Percentiles rank a stretch among this genome's conserved stretches.
phyloP scores from a whole-genome alignment of 345 rosid genomes.

The Populus ilicifolia region DNA sequence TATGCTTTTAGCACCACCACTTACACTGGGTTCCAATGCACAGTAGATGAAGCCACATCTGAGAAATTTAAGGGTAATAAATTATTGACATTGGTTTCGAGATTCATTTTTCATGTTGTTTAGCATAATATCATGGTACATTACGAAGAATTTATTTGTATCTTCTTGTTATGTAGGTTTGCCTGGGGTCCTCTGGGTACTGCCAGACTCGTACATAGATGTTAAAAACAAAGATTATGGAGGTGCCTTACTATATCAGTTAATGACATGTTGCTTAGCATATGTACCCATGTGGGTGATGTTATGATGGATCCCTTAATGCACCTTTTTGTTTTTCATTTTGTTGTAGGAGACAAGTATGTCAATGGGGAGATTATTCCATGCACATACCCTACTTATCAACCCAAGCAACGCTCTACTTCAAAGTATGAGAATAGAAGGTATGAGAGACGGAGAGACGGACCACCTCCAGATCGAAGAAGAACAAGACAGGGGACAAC shows the following conservation, averaged over 20 bases:
- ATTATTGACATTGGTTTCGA: too few relatives aligned
- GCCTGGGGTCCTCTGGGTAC: constrained; percentile 98
- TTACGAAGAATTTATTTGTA: neutral
- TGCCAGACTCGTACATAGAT: constrained; percentile 93
- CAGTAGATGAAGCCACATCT: constrained; percentile 33
- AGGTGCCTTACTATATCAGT: constrained; percentile 39
- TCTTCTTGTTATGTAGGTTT: constrained; percentile 49
- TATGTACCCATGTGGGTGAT: too few relatives aligned
- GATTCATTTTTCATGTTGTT: too few relatives aligned
- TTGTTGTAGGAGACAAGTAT: constrained; percentile 71
- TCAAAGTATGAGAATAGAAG: constrained; percentile 57
- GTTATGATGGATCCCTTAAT: neutral
- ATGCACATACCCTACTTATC: constrained; percentile 87
- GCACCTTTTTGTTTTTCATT: neutral
- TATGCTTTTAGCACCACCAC: constrained; percentile 86
- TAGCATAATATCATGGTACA: too few relatives aligned
- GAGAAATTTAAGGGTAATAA: constrained; percentile 79
- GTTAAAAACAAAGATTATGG: constrained; percentile 98
- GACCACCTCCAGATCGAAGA: constrained; percentile 68
- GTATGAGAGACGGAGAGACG: constrained; percentile 80
- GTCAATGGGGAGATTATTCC: constrained; percentile 91
- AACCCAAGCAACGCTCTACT: constrained; percentile 68
- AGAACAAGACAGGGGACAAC: constrained; percentile 53
- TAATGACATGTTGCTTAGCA: neutral
- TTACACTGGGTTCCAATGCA: constrained; percentile 88